phyloP scores from a whole-genome alignment of 768 basidiomycete genomes.

The Mycena leptocephala region DNA sequence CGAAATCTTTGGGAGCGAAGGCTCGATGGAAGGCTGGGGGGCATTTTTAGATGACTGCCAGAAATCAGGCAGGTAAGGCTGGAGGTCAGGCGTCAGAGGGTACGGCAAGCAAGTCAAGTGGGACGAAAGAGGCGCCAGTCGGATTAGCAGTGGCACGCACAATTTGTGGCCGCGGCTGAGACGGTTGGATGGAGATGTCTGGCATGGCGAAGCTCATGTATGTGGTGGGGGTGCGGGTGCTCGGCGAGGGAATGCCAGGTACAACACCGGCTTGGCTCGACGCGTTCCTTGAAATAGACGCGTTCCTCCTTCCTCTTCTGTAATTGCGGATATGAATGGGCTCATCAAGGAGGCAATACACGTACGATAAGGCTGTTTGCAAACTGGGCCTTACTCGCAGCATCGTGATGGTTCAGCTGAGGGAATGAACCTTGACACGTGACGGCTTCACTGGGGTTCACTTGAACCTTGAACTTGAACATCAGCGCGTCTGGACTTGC shows the following conservation, averaged over 20 bases:
- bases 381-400: background rate
- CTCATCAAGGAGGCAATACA: background rate
- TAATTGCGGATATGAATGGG: slow-evolving; percentile 40
- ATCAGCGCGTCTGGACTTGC: background rate
- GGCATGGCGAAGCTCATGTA: slow-evolving; percentile 73
- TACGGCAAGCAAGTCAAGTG: slow-evolving; percentile 62
- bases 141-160: slow-evolving; percentile 58
- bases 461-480: background rate
- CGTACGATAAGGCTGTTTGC: slow-evolving; percentile 1
- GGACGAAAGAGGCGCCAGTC: slow-evolving; percentile 11
- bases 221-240: slow-evolving; percentile 41
- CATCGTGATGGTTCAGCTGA: background rate
- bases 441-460: background rate
- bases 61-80: slow-evolving; percentile 67
- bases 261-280: slow-evolving; percentile 45
- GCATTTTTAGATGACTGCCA: slow-evolving; percentile 54
- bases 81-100: slow-evolving; percentile 56
- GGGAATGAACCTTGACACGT: too few relatives aligned
- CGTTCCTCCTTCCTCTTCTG: slow-evolving; percentile 15
- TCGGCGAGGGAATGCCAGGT: slow-evolving; percentile 60
- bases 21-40: slow-evolving; percentile 35
- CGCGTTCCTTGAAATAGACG: slow-evolving; percentile 40
- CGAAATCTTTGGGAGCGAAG: slow-evolving; percentile 58
- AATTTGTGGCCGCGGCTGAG: slow-evolving; percentile 67
- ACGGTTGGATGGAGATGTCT: slow-evolving; percentile 61